Conservation (phyloP, 257 asterid genomes). For the Solanum peruvianum region DNA sequence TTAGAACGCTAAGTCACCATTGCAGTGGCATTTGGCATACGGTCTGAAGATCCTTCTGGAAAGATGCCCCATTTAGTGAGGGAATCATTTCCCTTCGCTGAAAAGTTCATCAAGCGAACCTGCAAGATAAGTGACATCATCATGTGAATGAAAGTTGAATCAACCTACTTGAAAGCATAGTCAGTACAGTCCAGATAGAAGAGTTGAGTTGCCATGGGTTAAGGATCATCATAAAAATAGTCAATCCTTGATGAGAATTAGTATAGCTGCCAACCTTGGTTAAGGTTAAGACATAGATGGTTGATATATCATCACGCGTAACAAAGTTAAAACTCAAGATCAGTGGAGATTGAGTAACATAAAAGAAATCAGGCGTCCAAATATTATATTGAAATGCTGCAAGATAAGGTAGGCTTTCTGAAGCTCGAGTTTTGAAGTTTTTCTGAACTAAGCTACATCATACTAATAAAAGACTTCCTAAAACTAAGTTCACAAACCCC, state of each 20-base stretch:
- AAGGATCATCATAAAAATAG: neutral
- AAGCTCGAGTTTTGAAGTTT: neutral
- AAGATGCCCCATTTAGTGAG: conserved; percentile 58
- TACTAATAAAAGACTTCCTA: neutral
- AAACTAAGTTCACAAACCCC: neutral
- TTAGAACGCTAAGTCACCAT: conserved; percentile 26
- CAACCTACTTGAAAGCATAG: neutral
- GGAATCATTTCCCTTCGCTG: conserved; percentile 52
- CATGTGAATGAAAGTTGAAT: neutral
- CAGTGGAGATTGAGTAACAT: neutral
- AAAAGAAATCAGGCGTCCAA: neutral
- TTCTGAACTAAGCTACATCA: neutral
- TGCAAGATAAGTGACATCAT: conserved; percentile 25
- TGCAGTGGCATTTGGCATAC: conserved; percentile 54
- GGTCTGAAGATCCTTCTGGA: conserved; percentile 50
- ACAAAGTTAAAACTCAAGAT: neutral
- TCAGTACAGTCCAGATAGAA: neutral
- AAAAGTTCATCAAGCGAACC: conserved; percentile 55
- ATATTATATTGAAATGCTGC: neutral
- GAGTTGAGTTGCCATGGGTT: neutral
- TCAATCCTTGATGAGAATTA: neutral
- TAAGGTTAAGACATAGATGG: neutral
- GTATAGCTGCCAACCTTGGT: neutral
- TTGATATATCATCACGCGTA: neutral
- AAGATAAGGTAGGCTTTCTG: neutral